phyloP scores from a whole-genome alignment of 768 basidiomycete species.

The Pulveroboletus sp. region DNA sequence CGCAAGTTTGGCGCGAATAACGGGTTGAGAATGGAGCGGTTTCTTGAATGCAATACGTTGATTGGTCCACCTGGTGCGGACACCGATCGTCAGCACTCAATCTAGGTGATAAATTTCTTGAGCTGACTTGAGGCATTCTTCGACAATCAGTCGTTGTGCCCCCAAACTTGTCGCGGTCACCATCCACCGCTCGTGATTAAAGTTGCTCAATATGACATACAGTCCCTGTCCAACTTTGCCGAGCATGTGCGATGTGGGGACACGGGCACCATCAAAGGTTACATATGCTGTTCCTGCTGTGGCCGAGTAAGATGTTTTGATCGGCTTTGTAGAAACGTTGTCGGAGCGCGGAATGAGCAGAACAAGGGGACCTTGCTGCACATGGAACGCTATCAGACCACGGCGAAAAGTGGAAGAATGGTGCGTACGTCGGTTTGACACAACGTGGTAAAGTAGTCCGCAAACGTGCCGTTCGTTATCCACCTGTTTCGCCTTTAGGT shows the following conservation, averaged over 20 bases:
- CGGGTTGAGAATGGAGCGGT: constrained; percentile 75
- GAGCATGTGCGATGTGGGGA: constrained; percentile 85
- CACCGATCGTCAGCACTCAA: constrained; percentile 2
- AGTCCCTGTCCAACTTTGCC: constrained; percentile 84
- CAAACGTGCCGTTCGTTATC: constrained; percentile 87
- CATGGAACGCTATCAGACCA: constrained; percentile 4
- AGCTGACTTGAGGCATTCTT: constrained; percentile 82
- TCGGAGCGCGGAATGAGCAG: constrained; percentile 72
- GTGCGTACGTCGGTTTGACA: constrained; percentile 62
- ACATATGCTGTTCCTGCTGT: constrained; percentile 90
- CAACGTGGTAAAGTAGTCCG: constrained; percentile 81
- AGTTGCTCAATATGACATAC: constrained; percentile 79
- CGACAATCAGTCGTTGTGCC: constrained; percentile 77
- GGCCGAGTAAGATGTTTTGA: constrained; percentile 91
- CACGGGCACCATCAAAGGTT: constrained; percentile 76
- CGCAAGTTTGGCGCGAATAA: constrained; percentile 86
- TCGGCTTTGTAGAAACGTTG: constrained; percentile 77
- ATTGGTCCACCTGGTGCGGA: constrained; percentile 69
- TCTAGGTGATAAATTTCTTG: not conserved
- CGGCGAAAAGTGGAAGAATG: not conserved
- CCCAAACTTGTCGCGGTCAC: constrained; percentile 67
- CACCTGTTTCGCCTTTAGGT: constrained; percentile 46
- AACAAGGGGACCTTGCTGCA: constrained; percentile 68
- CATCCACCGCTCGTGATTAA: constrained; percentile 92
- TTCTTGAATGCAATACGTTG: constrained; percentile 92